Evolutionary conservation across 306 rosid genomes (phyloP), one percentile per base, ranked within the genome.

Genomic region (Hippophae rhamnoides): DNA sequence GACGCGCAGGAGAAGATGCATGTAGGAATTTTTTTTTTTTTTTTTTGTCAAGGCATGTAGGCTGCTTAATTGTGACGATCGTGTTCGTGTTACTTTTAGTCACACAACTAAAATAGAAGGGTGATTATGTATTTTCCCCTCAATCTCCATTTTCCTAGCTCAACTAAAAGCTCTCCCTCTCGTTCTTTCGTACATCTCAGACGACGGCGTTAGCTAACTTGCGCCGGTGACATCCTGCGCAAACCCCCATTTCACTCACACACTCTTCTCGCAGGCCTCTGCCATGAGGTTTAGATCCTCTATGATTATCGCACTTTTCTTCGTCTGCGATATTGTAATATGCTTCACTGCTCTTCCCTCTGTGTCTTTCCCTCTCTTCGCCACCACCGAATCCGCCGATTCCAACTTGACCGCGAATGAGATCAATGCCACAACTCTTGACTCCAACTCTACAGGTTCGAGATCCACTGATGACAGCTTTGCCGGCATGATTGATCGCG

Each of bases 401-500:
- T 26, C 73, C 46, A 63, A 78, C 44, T 64, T 67, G 66, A 78
- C 44, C 40, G 13, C 74, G 38, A n/a, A 41, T 44, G 86, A 60
- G 73, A 61, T 62, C 75, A 85, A 85, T 78, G 84, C 65, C 51
- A 80, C 84, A 58, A 61, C 62, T 44, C 23, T 11, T 41, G 70
- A 64, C 41, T 72, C 61, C 5, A 92, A 88, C 78, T 82, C 79
- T 12, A 80, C 93, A 44, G 77, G 68, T 7, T 72, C 68, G 58
- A 78, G 89, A 84, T 87, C 97, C 78, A 49, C 55, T n/a, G 92
- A 80, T 54, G 84, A 77, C 43, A 88, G 96, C 74, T 78, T 92
- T 58, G 96, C 95, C 38, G 75, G 72, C 77, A 85, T 88, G 85
- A 83, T 92, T 69, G 99, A 92, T 78, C 96, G 93, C 60, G 99